Percentiles rank a stretch among this genome's conserved stretches.
phyloP scores from a whole-genome alignment of 768 basidiomycete genomes.

The Peribolospora baueri region DNA sequence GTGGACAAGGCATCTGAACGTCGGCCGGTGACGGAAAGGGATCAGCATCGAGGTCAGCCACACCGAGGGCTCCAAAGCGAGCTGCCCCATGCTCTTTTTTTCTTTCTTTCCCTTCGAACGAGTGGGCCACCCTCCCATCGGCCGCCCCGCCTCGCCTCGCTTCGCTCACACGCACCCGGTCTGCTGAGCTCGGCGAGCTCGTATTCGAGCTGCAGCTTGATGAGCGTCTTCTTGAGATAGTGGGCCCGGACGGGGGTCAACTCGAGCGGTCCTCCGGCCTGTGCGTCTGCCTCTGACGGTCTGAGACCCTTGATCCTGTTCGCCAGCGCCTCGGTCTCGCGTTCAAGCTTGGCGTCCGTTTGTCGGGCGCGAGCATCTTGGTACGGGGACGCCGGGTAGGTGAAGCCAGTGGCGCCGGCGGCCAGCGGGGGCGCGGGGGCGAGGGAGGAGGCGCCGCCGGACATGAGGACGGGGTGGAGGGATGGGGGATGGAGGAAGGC shows the following conservation, averaged over 20 bases:
- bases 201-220: conserved; percentile 56
- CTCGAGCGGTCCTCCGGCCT: not conserved
- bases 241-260: conserved; percentile 77
- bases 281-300: too few relatives aligned
- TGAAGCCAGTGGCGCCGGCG: not conserved
- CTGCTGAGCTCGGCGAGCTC: conserved; percentile 45
- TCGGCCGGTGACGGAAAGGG: conserved; percentile 13
- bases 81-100: too few relatives aligned
- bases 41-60: too few relatives aligned
- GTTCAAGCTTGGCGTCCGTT: too few relatives aligned
- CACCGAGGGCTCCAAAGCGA: too few relatives aligned
- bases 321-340: too few relatives aligned
- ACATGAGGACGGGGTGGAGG: not conserved
- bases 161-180: conserved; percentile 7
- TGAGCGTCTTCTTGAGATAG: conserved; percentile 89
- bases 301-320: too few relatives aligned
- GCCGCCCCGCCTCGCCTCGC: too few relatives aligned
- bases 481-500: not conserved
- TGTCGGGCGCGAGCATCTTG: not conserved
- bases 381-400: not conserved
- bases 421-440: not conserved
- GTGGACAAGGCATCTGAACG: conserved; percentile 36
- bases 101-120: too few relatives aligned
- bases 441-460: not conserved
- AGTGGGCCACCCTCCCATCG: too few relatives aligned